These are phyloP conservation scores for Tolypocladium guangdongense DNA, from an alignment of 2,329 filamentous ascomycete genomes.

Conservation along the genomic window DNA sequence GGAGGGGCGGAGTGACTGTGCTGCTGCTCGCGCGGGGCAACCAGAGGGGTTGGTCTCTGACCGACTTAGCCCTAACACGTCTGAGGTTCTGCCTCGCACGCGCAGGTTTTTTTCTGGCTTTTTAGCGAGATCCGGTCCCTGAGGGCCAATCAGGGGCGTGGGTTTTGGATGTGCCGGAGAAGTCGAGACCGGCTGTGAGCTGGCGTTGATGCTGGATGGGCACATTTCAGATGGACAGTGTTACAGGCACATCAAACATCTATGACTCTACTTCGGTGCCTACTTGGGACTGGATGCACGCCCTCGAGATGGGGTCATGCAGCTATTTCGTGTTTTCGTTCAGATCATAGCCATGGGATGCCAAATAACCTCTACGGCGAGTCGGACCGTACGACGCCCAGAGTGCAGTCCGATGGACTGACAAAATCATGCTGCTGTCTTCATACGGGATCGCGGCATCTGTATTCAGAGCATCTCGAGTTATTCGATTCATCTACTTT, in stretches of 20 bases:
- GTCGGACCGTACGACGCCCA: not conserved
- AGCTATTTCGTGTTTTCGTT: not conserved
- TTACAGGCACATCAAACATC: not conserved
- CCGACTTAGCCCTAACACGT: slow-evolving; percentile 23
- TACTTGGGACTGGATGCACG: not conserved
- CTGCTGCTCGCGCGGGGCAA: slow-evolving; percentile 24
- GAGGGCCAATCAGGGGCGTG: slow-evolving; percentile 5
- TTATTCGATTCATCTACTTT: not conserved
- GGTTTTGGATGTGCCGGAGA: not conserved
- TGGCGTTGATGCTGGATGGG: not conserved
- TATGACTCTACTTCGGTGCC: not conserved
- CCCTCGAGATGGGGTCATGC: not conserved
- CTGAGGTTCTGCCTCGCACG: slow-evolving; percentile 12
- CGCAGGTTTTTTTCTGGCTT: slow-evolving; percentile 7
- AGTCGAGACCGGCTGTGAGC: not conserved
- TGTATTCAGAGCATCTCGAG: too few species aligned
- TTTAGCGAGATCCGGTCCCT: slow-evolving; percentile 1
- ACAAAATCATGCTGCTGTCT: not conserved
- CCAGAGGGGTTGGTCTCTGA: slow-evolving; percentile 7
- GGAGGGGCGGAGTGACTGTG: slow-evolving; percentile 17
- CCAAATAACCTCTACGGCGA: not conserved
- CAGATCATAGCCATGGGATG: not conserved
- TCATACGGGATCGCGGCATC: not conserved
- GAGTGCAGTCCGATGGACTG: not conserved
- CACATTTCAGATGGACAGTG: not conserved